Percentiles rank a stretch among this genome's conserved stretches.
These are phyloP conservation scores for Piper longum DNA, from an alignment of 164 flowering plant species.

Conservation along the genomic window DNA sequence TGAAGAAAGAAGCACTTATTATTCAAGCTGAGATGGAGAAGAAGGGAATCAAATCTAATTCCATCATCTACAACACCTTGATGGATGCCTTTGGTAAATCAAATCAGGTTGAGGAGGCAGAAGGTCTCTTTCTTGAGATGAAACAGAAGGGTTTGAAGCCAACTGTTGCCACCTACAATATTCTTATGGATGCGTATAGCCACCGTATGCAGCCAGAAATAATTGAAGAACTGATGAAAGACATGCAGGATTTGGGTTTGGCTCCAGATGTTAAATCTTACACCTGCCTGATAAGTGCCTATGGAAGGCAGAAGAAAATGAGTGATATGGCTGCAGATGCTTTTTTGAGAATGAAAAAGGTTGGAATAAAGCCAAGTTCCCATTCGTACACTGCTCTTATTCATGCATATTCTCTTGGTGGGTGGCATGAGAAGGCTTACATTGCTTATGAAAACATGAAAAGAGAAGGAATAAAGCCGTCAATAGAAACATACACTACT, in stretches of 20 bases:
- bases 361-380: constrained; percentile 60
- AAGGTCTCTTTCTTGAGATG: constrained; percentile 84
- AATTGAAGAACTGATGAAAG: constrained; percentile 58
- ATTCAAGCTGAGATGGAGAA: constrained; percentile 84
- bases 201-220: constrained; percentile 82
- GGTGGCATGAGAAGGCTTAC: constrained; percentile 84
- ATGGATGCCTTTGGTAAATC: constrained; percentile 73
- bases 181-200: constrained; percentile 81
- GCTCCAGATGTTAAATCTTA: constrained; percentile 74
- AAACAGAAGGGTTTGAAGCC: constrained; percentile 56
- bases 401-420: constrained; percentile 71
- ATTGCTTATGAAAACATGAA: constrained; percentile 58
- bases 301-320: constrained; percentile 72
- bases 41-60: constrained; percentile 58
- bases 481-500: constrained; percentile 78
- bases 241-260: constrained; percentile 56
- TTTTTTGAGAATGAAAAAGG: constrained; percentile 73
- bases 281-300: constrained; percentile 78
- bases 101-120: constrained; percentile 81
- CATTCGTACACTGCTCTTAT: constrained; percentile 84
- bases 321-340: constrained; percentile 89
- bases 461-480: constrained; percentile 57
- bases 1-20: constrained; percentile 70
- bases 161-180: constrained; percentile 55
- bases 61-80: constrained; percentile 62